phyloP scores from a whole-genome alignment of 805 yeast species.

The Grigorovia jiainica region DNA sequence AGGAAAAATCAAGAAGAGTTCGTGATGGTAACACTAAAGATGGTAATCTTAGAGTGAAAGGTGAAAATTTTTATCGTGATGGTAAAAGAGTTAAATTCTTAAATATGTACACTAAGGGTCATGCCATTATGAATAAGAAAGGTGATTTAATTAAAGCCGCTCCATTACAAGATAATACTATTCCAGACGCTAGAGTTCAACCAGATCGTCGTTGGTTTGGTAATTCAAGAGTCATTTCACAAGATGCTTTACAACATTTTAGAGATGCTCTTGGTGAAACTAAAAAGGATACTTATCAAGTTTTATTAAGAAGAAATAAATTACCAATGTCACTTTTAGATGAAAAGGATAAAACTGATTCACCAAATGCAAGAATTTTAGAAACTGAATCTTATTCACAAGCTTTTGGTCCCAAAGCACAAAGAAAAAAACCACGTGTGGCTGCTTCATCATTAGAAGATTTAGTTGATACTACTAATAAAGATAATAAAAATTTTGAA shows the following conservation, averaged over 20 bases:
- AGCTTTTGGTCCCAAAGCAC: slow-evolving; percentile 92
- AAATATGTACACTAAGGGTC: slow-evolving; percentile 88
- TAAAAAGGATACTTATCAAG: slow-evolving; percentile 75
- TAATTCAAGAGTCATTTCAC: slow-evolving; percentile 93
- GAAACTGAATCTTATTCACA: slow-evolving; percentile 79
- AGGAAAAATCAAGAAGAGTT: slow-evolving; percentile 77
- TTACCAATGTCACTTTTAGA: slow-evolving; percentile 92
- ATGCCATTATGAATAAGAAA: slow-evolving; percentile 73
- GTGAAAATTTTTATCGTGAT: slow-evolving; percentile 94
- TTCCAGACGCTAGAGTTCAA: slow-evolving; percentile 87
- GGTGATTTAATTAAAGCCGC: slow-evolving; percentile 89
- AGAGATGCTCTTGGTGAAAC: slow-evolving; percentile 89
- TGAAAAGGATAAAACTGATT: slow-evolving; percentile 67
- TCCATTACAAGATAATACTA: slow-evolving; percentile 72
- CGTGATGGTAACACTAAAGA: slow-evolving; percentile 76
- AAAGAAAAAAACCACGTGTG: slow-evolving; percentile 80
- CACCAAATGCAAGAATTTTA: slow-evolving; percentile 70
- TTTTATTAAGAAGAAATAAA: slow-evolving; percentile 77
- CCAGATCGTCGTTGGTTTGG: slow-evolving; percentile 98
- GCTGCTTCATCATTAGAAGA: slow-evolving; percentile 75
- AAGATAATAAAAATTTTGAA: slow-evolving; percentile 49
- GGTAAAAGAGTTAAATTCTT: slow-evolving; percentile 84
- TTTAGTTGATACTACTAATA: slow-evolving; percentile 48
- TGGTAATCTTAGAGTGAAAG: slow-evolving; percentile 88
- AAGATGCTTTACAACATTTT: slow-evolving; percentile 89